Base-by-base conservation (phyloP, 1,284 basidiomycete genomes). In the Ceratobasidium sp. region DNA sequence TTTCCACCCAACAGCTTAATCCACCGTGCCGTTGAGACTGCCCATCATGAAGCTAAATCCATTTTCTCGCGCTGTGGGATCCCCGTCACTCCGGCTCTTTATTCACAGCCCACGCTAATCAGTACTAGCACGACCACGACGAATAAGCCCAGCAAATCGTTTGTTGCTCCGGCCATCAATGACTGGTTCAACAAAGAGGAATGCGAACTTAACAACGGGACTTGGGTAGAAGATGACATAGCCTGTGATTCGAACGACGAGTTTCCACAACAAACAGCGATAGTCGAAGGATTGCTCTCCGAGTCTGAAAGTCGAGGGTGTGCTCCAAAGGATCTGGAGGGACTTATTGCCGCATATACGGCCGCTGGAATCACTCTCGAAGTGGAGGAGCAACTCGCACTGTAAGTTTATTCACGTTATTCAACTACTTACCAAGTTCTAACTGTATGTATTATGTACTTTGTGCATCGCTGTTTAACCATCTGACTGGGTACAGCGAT, bases 21-120 rank as follows among this genome's bases (percentile, higher is more conserved):
- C 5, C 2, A 54, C 31, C 52, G 17, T 8, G 52, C 52, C 22
- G 32, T 69, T 1, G n/a, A 12, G 7, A 12, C 17, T 32, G 74
- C 74, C 5, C 45, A n/a, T 31, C 35, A 62, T 1, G 73, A 74
- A n/a, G 62, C 52, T 5, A 34, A 27, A 35, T 29, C 52, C 2
- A 2, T 54, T 2, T 54, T 54, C 12, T 32, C 52, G 2, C 27
- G 10, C 22, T 35, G 31, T n/a, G 52, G 52, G 2, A 54, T 54
- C n/a, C 27, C 22, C 17, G 29, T 35, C 12, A 54, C 52, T 6
- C 31, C 27, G 12, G 52, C 31, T n/a, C 52, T 54, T 20, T 54
- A 15, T 27, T 34, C 52, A 2, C 29, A 29, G n/a, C 31, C 52
- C n/a, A n/a, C 15, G 12, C 13, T 52, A 8, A 17, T 29, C 49